Percentiles rank a stretch among this genome's conserved stretches.
These are phyloP conservation scores for Dillenia turbinata DNA, from an alignment of 164 flowering plant genomes.

Conservation along the genomic window DNA sequence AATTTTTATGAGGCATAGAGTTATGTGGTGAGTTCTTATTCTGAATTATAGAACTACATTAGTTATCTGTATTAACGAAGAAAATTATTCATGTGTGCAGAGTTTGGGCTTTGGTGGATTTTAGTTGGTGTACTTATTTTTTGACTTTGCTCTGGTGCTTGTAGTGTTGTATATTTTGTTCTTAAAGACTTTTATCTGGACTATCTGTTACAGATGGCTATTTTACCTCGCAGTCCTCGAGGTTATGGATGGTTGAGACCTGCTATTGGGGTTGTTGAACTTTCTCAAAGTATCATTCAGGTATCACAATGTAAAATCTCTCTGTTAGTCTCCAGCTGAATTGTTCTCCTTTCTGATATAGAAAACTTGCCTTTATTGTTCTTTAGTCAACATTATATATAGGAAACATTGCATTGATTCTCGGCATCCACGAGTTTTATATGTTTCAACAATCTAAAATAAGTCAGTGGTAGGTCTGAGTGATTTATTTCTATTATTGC, in stretches of 20 bases:
- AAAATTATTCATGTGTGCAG: neutral
- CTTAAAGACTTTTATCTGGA: neutral
- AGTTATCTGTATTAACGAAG: neutral
- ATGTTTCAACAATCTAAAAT: too few relatives aligned
- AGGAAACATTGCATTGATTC: too few relatives aligned
- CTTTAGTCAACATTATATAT: too few relatives aligned
- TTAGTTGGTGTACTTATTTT: neutral
- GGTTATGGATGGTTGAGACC: conserved; percentile 91
- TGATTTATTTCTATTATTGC: neutral
- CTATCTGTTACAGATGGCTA: conserved; percentile 64
- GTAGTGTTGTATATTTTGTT: neutral
- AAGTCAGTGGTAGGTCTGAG: neutral
- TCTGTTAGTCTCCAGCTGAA: too few relatives aligned
- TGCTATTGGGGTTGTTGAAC: conserved; percentile 75
- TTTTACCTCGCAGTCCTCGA: conserved; percentile 67
- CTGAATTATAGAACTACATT: neutral
- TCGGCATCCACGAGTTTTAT: too few relatives aligned
- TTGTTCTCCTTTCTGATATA: too few relatives aligned
- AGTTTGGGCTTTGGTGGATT: neutral
- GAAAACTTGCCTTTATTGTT: too few relatives aligned
- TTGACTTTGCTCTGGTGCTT: neutral
- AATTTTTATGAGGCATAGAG: too few relatives aligned
- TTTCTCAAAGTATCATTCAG: conserved; percentile 78
- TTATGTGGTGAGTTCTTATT: neutral
- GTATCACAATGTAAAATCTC: conserved; percentile 14